Conservation (phyloP, 345 rosid species). For the Angophora floribunda region DNA sequence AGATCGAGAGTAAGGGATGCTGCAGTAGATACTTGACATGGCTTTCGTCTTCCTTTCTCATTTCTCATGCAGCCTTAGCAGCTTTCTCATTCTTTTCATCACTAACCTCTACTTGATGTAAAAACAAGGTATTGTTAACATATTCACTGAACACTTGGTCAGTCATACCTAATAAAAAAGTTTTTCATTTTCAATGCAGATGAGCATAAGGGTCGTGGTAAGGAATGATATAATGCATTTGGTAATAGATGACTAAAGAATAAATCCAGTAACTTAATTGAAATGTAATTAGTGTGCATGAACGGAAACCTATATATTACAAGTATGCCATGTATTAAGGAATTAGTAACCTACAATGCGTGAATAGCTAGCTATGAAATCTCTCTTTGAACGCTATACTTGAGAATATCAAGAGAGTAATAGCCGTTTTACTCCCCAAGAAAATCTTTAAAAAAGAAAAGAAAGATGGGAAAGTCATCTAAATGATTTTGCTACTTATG, state of each 20-base stretch:
- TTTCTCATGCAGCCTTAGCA: neutral
- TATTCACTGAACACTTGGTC: neutral
- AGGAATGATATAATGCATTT: neutral
- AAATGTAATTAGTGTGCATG: neutral
- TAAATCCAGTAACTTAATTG: no score
- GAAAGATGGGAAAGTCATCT: neutral
- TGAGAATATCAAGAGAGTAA: neutral
- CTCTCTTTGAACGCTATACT: neutral
- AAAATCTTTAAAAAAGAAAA: no score
- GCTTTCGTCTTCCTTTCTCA: neutral
- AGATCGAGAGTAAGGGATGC: neutral
- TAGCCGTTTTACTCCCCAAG: neutral
- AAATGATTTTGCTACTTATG: neutral
- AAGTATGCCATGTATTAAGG: neutral
- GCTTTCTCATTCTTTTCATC: neutral
- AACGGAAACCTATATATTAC: neutral
- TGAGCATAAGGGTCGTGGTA: neutral
- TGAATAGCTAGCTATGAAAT: neutral
- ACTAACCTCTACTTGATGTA: neutral
- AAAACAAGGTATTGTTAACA: neutral
- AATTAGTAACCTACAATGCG: neutral
- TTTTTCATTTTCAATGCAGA: neutral
- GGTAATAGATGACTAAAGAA: no score
- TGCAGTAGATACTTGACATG: neutral
- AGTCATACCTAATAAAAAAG: neutral